Evolutionary conservation across 345 rosid genomes (phyloP), one percentile per base, ranked within the genome.

Genomic region (Anastatica hierochuntica): DNA sequence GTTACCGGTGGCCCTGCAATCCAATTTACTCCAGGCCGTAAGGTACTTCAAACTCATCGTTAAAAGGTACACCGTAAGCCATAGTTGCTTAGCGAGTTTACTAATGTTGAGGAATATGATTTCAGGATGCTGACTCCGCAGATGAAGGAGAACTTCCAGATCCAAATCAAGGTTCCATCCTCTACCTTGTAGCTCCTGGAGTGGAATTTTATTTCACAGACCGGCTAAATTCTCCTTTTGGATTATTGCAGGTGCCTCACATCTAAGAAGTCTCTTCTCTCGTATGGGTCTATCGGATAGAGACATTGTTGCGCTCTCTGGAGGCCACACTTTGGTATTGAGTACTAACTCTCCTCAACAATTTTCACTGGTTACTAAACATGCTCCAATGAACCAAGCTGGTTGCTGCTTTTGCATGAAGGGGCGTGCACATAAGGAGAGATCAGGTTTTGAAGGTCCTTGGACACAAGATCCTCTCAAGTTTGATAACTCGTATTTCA

Each of bases 221-320:
- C 49, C 23, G 23, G 23, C 11, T 27, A 17, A 36, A 2, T 44
- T 15, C n/a, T 43, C 39, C 14, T 43, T 5, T 9, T 50, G 14
- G 12, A 26, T 16, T 46, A 23, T 23, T 63, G 33, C 73, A 85
- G 88, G 79, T 9, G 81, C 74, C 17, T 43, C 72, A 8, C 95
- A 81, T 68, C 43, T 84, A 15, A 77, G 76, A 73, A 77, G 77
- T 41, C 63, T 87, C 53, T 90, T 90, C 68, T 64, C 75, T 45
- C 84, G 96, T 23, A 90, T 90, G 96, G 98, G 96, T 58, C 61
- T 86, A 45, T 78, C 85, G 1, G 94, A 90, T 60, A 84, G 70
- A 72, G 96, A 90, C 68, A 90, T 90, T 5, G 94, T 90, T 14
- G 92, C 83, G 12, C 76, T 86, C 43, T 90, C 94, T 39, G 97